phyloP scores from a whole-genome alignment of 768 basidiomycete genomes.

The Serpula lacrymans region DNA sequence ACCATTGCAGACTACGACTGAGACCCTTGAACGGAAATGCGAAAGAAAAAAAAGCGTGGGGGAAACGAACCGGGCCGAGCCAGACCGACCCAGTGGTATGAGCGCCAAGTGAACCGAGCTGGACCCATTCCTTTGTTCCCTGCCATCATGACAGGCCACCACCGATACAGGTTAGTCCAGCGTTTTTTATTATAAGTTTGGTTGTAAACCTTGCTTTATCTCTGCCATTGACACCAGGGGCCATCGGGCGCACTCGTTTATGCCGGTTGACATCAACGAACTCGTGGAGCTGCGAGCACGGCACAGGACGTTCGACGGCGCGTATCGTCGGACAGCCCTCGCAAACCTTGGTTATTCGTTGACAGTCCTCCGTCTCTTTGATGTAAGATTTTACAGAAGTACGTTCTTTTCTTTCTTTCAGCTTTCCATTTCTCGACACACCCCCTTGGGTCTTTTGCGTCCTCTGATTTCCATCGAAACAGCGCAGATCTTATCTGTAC shows the following conservation, averaged over 20 bases:
- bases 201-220: too few relatives aligned
- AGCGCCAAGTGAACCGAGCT: slow-evolving; percentile 8
- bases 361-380: slow-evolving; percentile 77
- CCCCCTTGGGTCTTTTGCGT: slow-evolving; percentile 30
- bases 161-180: slow-evolving; percentile 22
- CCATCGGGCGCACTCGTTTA: slow-evolving; percentile 48
- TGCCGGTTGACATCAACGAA: slow-evolving; percentile 51
- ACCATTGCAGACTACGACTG: slow-evolving; percentile 17
- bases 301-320: slow-evolving; percentile 80
- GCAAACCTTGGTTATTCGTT: slow-evolving; percentile 71
- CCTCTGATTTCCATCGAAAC: not conserved
- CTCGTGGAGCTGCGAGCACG: slow-evolving; percentile 76
- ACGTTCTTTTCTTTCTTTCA: slow-evolving; percentile 21
- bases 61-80: slow-evolving; percentile 17
- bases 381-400: slow-evolving; percentile 71
- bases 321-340: slow-evolving; percentile 74
- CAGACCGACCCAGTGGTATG: slow-evolving; percentile 16
- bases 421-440: not conserved
- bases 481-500: not conserved
- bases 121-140: slow-evolving; percentile 2
- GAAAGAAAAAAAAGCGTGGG: too few relatives aligned
- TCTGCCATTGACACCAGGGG: slow-evolving; percentile 31
- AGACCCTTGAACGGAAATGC: too few relatives aligned
- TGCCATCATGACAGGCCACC: slow-evolving; percentile 14
- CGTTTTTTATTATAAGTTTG: not conserved